Base-by-base conservation (phyloP, 192 early-diverging fungal species). In the Umbelopsis sp. region DNA sequence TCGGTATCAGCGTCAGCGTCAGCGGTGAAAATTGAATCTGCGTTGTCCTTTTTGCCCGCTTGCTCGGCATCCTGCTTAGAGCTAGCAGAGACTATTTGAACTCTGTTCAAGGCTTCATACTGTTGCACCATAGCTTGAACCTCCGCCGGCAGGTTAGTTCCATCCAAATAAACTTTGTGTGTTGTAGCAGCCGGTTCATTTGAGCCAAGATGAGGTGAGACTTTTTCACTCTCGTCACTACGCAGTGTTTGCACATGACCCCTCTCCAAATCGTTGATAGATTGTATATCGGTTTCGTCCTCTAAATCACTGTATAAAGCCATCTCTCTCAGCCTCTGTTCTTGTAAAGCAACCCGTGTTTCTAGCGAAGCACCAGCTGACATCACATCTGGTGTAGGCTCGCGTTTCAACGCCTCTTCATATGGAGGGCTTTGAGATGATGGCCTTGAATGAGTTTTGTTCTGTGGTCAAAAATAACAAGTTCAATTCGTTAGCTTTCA, bases 291-390 rank as follows among this genome's bases (percentile, higher is more conserved):
- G 1, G 33, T 27, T 10, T 30, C 33, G 27, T 35, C 55, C 16
- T 61, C 55, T 35, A 33, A 30, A 61, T 61, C 55, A 15, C 55
- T 61, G 30, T 61, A 61, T 37, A 37, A 30, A 16, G 30, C 55
- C 55, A 61, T 61, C 11, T 61, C 55, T 27, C 55, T 22, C 12
- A 61, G 16, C n/a, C 16, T 61, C 13, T 61, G 55, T 18, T 61
- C 55, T 18, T 61, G 55, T 11, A 61, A 61, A 33, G 55, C 55
- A 35, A 61, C 55, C 2, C 55, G 55, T 35, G 55, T 18, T 37
- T 23, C 30, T 12, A 61, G 13, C 16, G 55, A 61, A 2, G 55
- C 9, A 5, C 33, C 27, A 61, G 55, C 15, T 15, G 55, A 61
- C 4, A 61, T 7, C 27, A 25, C 33, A 11, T 30, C 55, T 2